Percentiles rank a stretch among this genome's conserved stretches.
phyloP scores from a whole-genome alignment of 2,329 filamentous ascomycete species.

The Sporothrix brunneoviolacea region DNA sequence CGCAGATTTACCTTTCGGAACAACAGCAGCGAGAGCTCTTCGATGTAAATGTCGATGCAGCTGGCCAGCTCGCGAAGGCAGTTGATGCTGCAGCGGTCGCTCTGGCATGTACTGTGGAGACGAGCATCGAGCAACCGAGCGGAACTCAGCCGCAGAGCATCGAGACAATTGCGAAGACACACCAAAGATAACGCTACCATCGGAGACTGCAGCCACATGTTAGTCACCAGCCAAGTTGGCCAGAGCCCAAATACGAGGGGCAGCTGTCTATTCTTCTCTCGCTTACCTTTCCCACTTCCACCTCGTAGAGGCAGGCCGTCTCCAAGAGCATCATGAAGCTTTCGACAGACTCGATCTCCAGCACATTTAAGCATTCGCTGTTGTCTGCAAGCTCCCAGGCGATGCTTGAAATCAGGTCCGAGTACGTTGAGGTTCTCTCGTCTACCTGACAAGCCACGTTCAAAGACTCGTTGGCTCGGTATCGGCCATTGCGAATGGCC shows the following conservation, averaged over 20 bases:
- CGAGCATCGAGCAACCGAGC: constrained; percentile 19
- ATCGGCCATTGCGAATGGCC: constrained; percentile 24
- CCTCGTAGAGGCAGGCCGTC: constrained; percentile 25
- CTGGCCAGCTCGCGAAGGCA: constrained; percentile 23
- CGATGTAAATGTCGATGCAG: constrained; percentile 23
- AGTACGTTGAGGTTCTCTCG: constrained; percentile 20
- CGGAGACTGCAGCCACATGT: too few species aligned
- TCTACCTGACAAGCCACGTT: constrained; percentile 18
- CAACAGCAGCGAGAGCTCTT: constrained; percentile 26
- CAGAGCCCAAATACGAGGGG: too few species aligned
- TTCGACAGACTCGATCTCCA: constrained; percentile 25
- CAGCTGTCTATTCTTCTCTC: too few species aligned
- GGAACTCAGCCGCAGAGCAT: constrained; percentile 23
- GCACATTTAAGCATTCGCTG: constrained; percentile 18
- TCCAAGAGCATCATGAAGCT: constrained; percentile 24
- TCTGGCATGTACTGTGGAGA: constrained; percentile 22
- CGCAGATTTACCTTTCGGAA: constrained; percentile 29
- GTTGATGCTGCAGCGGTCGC: constrained; percentile 23
- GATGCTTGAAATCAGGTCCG: constrained; percentile 25
- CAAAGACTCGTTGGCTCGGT: constrained; percentile 21
- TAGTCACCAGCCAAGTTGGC: too few species aligned
- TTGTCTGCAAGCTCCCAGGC: constrained; percentile 28
- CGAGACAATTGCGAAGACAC: constrained; percentile 25
- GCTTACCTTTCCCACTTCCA: constrained; percentile 25
- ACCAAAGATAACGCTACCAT: constrained; percentile 25